Conservation (phyloP, 2,329 filamentous ascomycete genomes). For the Colletotrichum tropicicola region DNA sequence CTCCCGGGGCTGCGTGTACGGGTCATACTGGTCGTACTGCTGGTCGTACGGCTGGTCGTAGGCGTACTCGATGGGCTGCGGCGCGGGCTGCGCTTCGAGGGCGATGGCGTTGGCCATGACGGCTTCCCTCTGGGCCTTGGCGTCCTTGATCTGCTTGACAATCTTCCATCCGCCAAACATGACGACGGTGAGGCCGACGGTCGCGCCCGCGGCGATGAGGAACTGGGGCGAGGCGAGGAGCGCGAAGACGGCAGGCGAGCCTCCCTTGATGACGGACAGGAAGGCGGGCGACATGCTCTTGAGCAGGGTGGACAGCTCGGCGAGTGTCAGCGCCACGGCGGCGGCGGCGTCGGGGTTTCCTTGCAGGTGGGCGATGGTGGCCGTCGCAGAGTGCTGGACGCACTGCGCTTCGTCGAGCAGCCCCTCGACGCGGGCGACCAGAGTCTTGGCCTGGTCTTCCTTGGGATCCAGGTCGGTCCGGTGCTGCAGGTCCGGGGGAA, state of each 20-base stretch:
- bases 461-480: conserved; percentile 60
- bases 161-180: conserved; percentile 98
- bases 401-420: conserved; percentile 90
- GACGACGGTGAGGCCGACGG: conserved; percentile 92
- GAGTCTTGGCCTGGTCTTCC: conserved; percentile 55
- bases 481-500: conserved; percentile 73
- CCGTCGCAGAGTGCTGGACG: conserved; percentile 82
- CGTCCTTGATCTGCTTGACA: conserved; percentile 80
- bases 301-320: conserved; percentile 85
- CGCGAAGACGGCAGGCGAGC: conserved; percentile 86
- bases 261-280: conserved; percentile 77
- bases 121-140: conserved; percentile 39
- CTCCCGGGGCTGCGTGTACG: conserved; percentile 25
- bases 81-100: conserved; percentile 33
- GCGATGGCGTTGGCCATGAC: conserved; percentile 37
- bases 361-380: conserved; percentile 83
- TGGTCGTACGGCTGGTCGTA: conserved; percentile 16
- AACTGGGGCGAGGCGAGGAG: conserved; percentile 92
- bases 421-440: conserved; percentile 79
- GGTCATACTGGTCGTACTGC: conserved; percentile 15
- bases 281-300: conserved; percentile 87
- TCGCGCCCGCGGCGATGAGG: conserved; percentile 88
- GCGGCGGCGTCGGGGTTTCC: conserved; percentile 82
- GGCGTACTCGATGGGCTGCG: conserved; percentile 22
- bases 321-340: conserved; percentile 90